phyloP scores from a whole-genome alignment of 2,329 filamentous ascomycete species.

The Rhynchosporium graminicola region DNA sequence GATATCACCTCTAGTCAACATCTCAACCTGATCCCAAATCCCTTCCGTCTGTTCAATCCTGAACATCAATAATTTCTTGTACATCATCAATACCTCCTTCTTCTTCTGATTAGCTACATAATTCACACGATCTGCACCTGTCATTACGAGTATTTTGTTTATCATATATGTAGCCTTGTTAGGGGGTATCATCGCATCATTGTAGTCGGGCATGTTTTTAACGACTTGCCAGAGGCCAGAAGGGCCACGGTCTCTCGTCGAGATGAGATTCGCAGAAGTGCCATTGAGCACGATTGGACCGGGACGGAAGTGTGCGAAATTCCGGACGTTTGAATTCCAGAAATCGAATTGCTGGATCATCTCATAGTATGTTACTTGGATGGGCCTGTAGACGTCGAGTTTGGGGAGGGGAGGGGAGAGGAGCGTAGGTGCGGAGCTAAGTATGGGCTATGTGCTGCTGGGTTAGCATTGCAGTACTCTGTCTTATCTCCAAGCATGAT shows the following conservation, averaged over 20 bases:
- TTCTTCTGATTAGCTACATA: not conserved
- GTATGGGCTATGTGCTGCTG: not conserved
- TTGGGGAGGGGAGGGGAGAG: not conserved
- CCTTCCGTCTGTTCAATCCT: not conserved
- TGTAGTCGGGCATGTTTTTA: not conserved
- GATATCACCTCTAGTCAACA: not conserved
- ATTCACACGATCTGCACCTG: not conserved
- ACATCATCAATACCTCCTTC: not conserved
- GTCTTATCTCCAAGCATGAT: not conserved
- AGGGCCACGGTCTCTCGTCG: not conserved
- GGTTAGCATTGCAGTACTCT: not conserved
- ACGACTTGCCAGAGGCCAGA: not conserved
- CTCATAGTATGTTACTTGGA: constrained; percentile 10
- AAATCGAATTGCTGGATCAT: not conserved
- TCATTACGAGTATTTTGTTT: not conserved
- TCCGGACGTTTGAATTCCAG: constrained; percentile 9
- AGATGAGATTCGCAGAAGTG: not conserved
- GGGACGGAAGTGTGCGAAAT: constrained; percentile 1
- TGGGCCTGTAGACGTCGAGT: not conserved
- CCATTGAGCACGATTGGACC: not conserved
- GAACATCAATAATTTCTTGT: not conserved
- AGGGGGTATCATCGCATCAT: not conserved
- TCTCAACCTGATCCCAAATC: constrained; percentile 3
- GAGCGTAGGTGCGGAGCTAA: not conserved
- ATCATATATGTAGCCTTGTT: not conserved